Conservation (phyloP, 306 rosid species). For the Sicyos baderoa region DNA sequence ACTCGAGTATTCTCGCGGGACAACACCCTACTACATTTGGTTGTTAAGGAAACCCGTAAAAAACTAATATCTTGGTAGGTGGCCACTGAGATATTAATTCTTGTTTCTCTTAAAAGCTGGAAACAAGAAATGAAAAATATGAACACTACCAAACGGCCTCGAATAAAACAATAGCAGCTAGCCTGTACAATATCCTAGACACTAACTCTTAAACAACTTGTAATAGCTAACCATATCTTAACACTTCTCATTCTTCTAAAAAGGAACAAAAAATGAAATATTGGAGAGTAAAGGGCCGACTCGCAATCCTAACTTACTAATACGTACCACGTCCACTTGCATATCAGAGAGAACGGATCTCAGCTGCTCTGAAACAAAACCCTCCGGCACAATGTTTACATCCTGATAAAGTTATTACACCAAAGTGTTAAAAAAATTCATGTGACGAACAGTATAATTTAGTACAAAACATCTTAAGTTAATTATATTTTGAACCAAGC, state of each 20-base stretch:
- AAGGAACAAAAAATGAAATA: background rate
- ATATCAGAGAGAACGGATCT: slow-evolving; percentile 79
- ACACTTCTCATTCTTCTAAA: slow-evolving; percentile 15
- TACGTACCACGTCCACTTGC: slow-evolving; percentile 86
- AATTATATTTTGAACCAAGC: background rate
- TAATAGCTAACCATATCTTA: background rate
- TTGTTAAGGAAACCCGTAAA: too few relatives aligned
- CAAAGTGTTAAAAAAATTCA: background rate
- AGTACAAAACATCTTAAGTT: background rate
- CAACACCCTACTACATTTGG: too few relatives aligned
- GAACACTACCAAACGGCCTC: too few relatives aligned
- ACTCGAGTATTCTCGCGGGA: too few relatives aligned
- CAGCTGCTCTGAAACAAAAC: slow-evolving; percentile 65
- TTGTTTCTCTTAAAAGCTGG: too few relatives aligned
- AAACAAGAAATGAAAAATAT: too few relatives aligned
- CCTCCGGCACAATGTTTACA: slow-evolving; percentile 48
- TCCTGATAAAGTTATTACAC: slow-evolving; percentile 39
- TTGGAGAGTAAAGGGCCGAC: background rate
- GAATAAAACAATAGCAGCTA: background rate
- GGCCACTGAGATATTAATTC: too few relatives aligned
- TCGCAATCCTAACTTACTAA: slow-evolving; percentile 9
- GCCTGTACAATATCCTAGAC: background rate
- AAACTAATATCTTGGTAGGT: too few relatives aligned
- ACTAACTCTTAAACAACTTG: background rate
- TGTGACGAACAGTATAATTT: background rate